Base-by-base conservation (phyloP, 352 stramenopile species). In the Pythium oligandrum region DNA sequence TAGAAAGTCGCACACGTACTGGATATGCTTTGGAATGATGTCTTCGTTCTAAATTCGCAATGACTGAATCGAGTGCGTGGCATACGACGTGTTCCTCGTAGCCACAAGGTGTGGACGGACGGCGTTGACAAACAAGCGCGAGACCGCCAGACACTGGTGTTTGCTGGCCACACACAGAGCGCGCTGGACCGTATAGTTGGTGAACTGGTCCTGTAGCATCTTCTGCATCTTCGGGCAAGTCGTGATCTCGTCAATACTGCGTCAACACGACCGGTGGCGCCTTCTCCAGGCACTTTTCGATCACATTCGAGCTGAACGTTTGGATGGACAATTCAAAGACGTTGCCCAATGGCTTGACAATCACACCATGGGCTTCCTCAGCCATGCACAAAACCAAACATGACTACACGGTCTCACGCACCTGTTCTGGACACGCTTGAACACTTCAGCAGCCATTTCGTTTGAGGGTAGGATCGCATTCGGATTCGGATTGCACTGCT, bases 271-370 rank as follows among this genome's bases (percentile, higher is more conserved):
- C 67, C 55, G 86, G 75, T 2, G 83, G 80, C 1, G 93, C 96
- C 55, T 97, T 95, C 69, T 98, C 93, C 35, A 99, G 75, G 59
- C 96, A 99, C 71, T 99, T 99, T 62, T 99, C 97, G 68, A 99
- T 98, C 36, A 99, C 96, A 66, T 99, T 99, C 45, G 92, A 98
- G 54, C 88, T 98, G 62, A 99, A 99, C 64, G 99, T 99, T 64
- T 99, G 97, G 56, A 98, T 92, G 48, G 95, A 97, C 3, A 99
- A 83, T 51, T 98, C 77, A 57, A 88, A 90, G n/a, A 99, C 90
- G 59, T 97, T 92, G 55, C 95, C 94, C 49, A 93, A 54, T 44
- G 78, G 85, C 70, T 90, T 90, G 45, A 79, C 65, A 57, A 93
- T 93, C 54, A 96, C 75, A 48, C 73, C 77, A 17, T 78, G 78